phyloP scores from a whole-genome alignment of 2,329 filamentous ascomycete genomes.

The Zymoseptoria passerinii region DNA sequence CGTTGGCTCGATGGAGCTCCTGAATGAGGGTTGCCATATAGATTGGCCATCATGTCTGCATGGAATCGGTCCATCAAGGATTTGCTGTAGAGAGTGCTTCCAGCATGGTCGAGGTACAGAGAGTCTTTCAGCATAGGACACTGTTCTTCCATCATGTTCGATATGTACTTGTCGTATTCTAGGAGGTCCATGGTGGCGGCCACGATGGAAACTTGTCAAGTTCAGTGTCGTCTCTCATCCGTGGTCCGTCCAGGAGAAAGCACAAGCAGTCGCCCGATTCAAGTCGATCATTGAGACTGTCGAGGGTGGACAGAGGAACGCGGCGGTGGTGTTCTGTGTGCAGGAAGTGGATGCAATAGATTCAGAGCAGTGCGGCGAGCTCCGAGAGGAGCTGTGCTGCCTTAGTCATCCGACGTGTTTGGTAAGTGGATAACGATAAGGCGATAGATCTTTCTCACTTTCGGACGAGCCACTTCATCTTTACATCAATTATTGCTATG shows the following conservation, averaged over 20 bases:
- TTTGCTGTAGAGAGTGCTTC: conserved; percentile 61
- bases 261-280: background rate
- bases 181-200: conserved; percentile 5
- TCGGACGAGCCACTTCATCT: background rate
- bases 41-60: conserved; percentile 63
- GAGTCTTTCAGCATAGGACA: conserved; percentile 34
- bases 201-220: conserved; percentile 3
- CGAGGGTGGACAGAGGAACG: background rate
- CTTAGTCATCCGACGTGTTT: background rate
- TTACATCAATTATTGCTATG: background rate
- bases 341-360: background rate
- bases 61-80: conserved; percentile 74
- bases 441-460: background rate
- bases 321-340: background rate
- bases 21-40: conserved; percentile 91
- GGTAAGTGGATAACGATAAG: background rate
- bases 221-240: background rate
- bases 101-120: conserved; percentile 83
- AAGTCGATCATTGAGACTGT: background rate
- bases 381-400: background rate
- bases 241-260: background rate
- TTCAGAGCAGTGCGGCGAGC: background rate
- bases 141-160: conserved; percentile 39
- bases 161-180: conserved; percentile 36
- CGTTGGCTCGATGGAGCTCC: conserved; percentile 71